These are phyloP conservation scores for Microbotryum intermedium DNA, from an alignment of 1,284 basidiomycete species.

Conservation along the genomic window DNA sequence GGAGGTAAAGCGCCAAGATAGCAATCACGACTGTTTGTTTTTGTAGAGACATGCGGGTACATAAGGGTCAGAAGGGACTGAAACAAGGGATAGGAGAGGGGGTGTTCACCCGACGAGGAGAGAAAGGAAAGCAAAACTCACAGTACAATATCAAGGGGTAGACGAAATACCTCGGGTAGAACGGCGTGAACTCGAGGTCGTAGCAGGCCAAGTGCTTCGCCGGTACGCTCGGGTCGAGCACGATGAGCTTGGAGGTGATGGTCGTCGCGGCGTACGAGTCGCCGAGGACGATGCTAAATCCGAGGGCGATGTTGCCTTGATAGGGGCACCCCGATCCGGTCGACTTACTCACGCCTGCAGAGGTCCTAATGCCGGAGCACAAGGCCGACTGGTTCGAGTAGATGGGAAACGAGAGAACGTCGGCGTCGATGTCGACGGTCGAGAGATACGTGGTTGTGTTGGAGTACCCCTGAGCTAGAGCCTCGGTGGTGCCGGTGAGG, in stretches of 20 bases:
- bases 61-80: not conserved
- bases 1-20: slow-evolving; percentile 59
- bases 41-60: slow-evolving; percentile 43
- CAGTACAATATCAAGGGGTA: slow-evolving; percentile 67
- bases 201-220: slow-evolving; percentile 67
- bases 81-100: not conserved
- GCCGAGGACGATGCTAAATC: slow-evolving; percentile 63
- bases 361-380: slow-evolving; percentile 64
- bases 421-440: slow-evolving; percentile 42
- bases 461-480: slow-evolving; percentile 26
- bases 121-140: not conserved
- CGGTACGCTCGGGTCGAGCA: slow-evolving; percentile 67
- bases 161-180: slow-evolving; percentile 55
- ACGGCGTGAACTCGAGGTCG: slow-evolving; percentile 67
- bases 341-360: slow-evolving; percentile 34
- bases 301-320: slow-evolving; percentile 53
- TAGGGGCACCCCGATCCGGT: slow-evolving; percentile 30
- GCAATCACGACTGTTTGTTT: slow-evolving; percentile 54
- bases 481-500: slow-evolving; percentile 20
- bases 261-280: slow-evolving; percentile 68
- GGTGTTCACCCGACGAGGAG: not conserved
- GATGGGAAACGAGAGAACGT: slow-evolving; percentile 65
- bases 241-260: slow-evolving; percentile 69
- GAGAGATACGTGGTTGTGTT: slow-evolving; percentile 29
- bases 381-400: slow-evolving; percentile 62